Evolutionary conservation across 345 rosid species (phyloP).

Genomic region (Bruguiera parviflora): DNA sequence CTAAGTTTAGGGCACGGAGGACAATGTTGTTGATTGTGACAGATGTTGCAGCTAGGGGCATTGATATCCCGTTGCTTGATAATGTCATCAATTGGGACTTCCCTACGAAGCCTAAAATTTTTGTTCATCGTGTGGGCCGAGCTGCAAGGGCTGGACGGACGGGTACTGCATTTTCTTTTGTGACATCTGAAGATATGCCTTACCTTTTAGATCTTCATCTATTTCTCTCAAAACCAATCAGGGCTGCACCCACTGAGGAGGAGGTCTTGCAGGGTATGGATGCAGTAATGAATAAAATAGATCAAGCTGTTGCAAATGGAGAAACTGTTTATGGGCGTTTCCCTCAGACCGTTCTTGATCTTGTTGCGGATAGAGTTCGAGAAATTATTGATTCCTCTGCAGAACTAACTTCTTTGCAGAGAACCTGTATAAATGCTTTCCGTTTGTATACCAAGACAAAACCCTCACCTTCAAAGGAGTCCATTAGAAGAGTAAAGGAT

Average conservation of each 20-base stretch:
- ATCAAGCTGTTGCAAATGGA: slow-evolving; percentile 68
- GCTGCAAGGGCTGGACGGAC: slow-evolving; percentile 94
- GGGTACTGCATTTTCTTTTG: slow-evolving; percentile 85
- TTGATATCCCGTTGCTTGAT: slow-evolving; percentile 94
- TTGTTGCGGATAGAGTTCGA: slow-evolving; percentile 65
- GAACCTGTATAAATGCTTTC: slow-evolving; percentile 77
- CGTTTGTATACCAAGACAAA: slow-evolving; percentile 82
- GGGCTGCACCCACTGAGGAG: slow-evolving; percentile 88
- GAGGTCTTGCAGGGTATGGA: slow-evolving; percentile 83
- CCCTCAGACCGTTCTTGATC: slow-evolving; percentile 83
- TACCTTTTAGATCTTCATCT: slow-evolving; percentile 90
- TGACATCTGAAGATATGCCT: slow-evolving; percentile 89
- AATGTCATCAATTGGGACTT: slow-evolving; percentile 98
- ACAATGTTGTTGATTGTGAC: slow-evolving; percentile 90
- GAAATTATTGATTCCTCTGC: slow-evolving; percentile 79
- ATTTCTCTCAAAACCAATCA: slow-evolving; percentile 80
- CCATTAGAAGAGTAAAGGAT: slow-evolving; percentile 78
- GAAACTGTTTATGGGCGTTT: slow-evolving; percentile 91
- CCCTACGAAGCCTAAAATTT: slow-evolving; percentile 89
- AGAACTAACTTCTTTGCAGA: slow-evolving; percentile 65
- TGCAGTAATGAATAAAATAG: slow-evolving; percentile 64
- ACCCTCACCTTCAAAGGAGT: slow-evolving; percentile 82
- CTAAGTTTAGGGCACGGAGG: slow-evolving; percentile 82
- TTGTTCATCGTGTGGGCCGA: slow-evolving; percentile 95
- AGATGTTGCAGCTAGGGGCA: slow-evolving; percentile 97